phyloP scores from a whole-genome alignment of 805 yeast species.

The Ogataea paradorogensis region DNA sequence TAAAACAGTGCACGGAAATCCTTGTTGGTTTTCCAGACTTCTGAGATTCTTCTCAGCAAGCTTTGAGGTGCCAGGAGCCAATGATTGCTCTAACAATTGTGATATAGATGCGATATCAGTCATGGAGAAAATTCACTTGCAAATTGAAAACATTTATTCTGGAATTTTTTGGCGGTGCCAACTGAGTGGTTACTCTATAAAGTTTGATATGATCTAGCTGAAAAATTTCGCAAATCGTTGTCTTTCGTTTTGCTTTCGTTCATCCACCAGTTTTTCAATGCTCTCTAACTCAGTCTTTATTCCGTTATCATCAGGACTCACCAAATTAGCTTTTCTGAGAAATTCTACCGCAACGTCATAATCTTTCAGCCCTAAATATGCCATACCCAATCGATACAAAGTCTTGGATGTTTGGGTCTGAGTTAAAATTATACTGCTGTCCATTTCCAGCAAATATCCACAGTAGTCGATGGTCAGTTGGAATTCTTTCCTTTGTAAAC shows the following conservation, averaged over 20 bases:
- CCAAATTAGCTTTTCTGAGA: constrained; percentile 40
- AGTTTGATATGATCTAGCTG: constrained; percentile 16
- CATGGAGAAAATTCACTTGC: constrained; percentile 19
- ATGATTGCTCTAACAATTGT: constrained; percentile 57
- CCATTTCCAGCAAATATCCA: constrained; percentile 53
- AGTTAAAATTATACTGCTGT: constrained; percentile 24
- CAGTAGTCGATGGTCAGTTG: constrained; percentile 52
- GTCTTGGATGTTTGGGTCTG: constrained; percentile 27
- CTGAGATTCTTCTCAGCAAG: constrained; percentile 65
- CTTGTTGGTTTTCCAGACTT: constrained; percentile 59
- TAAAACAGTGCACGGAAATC: constrained; percentile 72
- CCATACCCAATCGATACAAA: constrained; percentile 30
- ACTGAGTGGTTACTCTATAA: neutral
- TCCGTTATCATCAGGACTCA: constrained; percentile 47
- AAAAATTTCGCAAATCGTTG: constrained; percentile 65
- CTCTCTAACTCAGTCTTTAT: constrained; percentile 43
- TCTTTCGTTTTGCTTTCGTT: constrained; percentile 47
- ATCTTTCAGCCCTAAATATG: constrained; percentile 40
- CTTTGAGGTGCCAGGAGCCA: constrained; percentile 61
- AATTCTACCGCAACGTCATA: constrained; percentile 48
- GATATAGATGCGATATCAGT: constrained; percentile 53
- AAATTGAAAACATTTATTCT: constrained; percentile 9
- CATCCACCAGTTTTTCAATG: constrained; percentile 40
- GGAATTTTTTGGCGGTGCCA: constrained; percentile 4
- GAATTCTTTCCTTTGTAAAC: constrained; percentile 48